A percentile compares a stretch with the other conserved stretches of the same genome.
Evolutionary conservation across 2,329 filamentous ascomycete genomes (phyloP).

Genomic region (Penicillium sp.): DNA sequence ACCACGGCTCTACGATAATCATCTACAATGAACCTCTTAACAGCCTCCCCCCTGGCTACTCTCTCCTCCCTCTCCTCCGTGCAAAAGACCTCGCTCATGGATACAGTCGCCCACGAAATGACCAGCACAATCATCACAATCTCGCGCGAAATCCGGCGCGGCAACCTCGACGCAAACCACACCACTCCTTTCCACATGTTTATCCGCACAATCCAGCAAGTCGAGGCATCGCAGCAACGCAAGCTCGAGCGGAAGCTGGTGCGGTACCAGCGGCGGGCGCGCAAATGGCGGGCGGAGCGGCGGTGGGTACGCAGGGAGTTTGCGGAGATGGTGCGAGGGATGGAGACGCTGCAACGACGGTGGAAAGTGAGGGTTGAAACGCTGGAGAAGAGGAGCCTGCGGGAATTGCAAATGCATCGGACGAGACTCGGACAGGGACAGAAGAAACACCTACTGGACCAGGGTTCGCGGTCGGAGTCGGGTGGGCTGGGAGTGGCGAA

Average conservation of each 20-base stretch:
- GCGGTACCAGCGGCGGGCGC: constrained; percentile 24
- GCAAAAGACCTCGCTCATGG: constrained; percentile 31
- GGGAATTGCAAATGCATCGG: neutral
- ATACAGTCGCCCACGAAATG: constrained; percentile 38
- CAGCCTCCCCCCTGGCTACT: neutral
- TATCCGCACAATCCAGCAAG: constrained; percentile 31
- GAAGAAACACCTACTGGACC: neutral
- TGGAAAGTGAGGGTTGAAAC: neutral
- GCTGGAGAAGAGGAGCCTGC: neutral
- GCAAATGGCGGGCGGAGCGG: constrained; percentile 26
- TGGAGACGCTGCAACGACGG: constrained; percentile 13
- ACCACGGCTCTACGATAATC: neutral
- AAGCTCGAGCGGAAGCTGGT: constrained; percentile 27
- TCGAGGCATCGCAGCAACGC: constrained; percentile 23
- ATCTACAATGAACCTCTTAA: neutral
- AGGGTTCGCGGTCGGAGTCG: constrained; percentile 20
- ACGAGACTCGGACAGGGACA: neutral
- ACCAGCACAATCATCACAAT: constrained; percentile 35
- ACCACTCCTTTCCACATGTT: constrained; percentile 33
- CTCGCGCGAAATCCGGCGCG: constrained; percentile 30
- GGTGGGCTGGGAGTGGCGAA: constrained; percentile 13
- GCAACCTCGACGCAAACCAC: constrained; percentile 29
- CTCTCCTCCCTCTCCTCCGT: constrained; percentile 26
- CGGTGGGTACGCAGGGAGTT: constrained; percentile 29
- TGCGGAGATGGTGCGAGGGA: constrained; percentile 21